phyloP scores from a whole-genome alignment of 495 filamentous ascomycete species.

The Xylaria castorea region DNA sequence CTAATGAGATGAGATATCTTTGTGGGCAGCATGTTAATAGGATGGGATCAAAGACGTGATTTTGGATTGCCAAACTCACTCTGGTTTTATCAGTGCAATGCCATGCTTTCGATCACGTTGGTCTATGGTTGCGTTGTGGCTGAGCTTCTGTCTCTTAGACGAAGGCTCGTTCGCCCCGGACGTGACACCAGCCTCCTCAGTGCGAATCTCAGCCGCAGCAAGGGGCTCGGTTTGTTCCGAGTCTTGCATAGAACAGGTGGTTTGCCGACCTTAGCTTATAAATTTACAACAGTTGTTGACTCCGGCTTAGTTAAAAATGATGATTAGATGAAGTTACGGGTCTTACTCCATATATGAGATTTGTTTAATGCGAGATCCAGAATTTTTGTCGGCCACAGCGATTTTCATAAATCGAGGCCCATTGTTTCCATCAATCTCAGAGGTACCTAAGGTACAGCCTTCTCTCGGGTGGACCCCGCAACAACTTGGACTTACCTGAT shows the following conservation, averaged over 20 bases:
- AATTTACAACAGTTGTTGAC: not conserved
- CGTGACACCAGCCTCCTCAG: slow-evolving; percentile 14
- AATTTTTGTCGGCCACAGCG: slow-evolving; percentile 24
- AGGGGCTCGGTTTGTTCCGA: slow-evolving; percentile 22
- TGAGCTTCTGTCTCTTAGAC: slow-evolving; percentile 40
- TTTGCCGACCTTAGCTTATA: not conserved
- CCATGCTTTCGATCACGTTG: slow-evolving; percentile 62
- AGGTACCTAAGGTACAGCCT: not conserved
- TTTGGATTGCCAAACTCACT: slow-evolving; percentile 61
- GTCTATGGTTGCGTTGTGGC: slow-evolving; percentile 35
- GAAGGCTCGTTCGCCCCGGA: slow-evolving; percentile 35
- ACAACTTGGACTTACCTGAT: slow-evolving; percentile 16
- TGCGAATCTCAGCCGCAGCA: slow-evolving; percentile 20
- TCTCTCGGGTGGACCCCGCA: not conserved
- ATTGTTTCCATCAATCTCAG: slow-evolving; percentile 20
- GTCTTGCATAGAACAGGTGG: not conserved
- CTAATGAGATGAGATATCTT: slow-evolving; percentile 64
- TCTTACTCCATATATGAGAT: not conserved
- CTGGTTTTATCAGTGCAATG: slow-evolving; percentile 81
- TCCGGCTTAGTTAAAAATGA: not conserved
- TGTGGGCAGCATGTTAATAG: slow-evolving; percentile 32
- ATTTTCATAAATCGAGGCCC: slow-evolving; percentile 22
- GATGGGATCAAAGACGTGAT: not conserved
- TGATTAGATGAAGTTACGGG: not conserved
- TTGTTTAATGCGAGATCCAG: slow-evolving; percentile 2